These are phyloP conservation scores for Trichosporon ovoides DNA, from an alignment of 1,284 basidiomycete species.

Conservation along the genomic window DNA sequence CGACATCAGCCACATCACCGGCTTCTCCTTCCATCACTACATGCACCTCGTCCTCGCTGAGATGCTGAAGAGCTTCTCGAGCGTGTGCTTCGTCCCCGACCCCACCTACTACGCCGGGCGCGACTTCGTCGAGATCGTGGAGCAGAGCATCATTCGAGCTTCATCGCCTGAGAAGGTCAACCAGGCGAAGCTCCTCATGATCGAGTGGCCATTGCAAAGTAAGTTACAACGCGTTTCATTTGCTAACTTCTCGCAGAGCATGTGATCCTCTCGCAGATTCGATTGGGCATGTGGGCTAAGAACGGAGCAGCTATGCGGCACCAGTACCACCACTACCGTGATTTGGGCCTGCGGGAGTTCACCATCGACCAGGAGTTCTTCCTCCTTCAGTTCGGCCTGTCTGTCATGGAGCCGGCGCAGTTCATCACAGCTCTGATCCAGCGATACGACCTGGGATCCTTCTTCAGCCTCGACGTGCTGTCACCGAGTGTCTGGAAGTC, in stretches of 20 bases:
- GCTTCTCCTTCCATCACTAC: constrained; percentile 75
- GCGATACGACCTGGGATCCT: constrained; percentile 74
- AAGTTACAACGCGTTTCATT: constrained; percentile 40
- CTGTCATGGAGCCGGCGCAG: constrained; percentile 70
- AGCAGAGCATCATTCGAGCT: constrained; percentile 17
- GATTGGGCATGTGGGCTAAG: constrained; percentile 92
- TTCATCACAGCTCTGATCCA: constrained; percentile 83
- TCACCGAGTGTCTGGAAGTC: constrained; percentile 27
- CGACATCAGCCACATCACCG: constrained; percentile 56
- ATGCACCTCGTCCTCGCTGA: constrained; percentile 89
- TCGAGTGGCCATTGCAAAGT: constrained; percentile 85
- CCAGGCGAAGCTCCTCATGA: constrained; percentile 52
- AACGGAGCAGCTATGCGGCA: constrained; percentile 94
- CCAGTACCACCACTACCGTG: constrained; percentile 93
- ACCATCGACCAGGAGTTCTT: constrained; percentile 97
- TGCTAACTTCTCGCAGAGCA: constrained; percentile 27
- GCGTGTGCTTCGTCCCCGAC: constrained; percentile 13
- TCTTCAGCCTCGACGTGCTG: constrained; percentile 60
- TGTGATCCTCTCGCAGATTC: constrained; percentile 76
- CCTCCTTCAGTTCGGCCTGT: constrained; percentile 78
- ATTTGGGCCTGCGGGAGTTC: constrained; percentile 88
- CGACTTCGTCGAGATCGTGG: constrained; percentile 18
- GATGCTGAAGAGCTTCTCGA: constrained; percentile 59
- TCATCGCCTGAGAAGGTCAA: constrained; percentile 9
- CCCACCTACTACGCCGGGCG: background rate